Percentiles rank a stretch among this genome's conserved stretches.
Conservation (phyloP, 768 basidiomycete species). For the Tremella yokohamensis region DNA sequence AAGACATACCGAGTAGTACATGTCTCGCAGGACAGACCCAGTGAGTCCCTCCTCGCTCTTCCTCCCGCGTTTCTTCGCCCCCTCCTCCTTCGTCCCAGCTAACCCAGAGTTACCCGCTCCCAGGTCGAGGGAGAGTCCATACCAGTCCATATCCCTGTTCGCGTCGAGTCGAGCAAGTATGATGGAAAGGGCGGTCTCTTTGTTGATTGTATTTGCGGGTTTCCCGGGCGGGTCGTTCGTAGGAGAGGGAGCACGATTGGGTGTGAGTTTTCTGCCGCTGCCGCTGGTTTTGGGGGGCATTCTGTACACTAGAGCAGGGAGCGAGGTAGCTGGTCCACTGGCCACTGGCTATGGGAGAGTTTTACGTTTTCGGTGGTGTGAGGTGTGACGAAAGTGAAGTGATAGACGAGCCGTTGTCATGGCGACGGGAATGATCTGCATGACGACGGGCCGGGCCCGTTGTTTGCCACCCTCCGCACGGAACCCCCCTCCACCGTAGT, state of each 20-base stretch:
- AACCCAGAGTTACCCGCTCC: not conserved
- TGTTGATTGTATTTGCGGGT: not conserved
- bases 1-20: conserved; percentile 27
- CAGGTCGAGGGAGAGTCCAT: conserved; percentile 19
- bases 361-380: no score
- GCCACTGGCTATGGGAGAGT: no score
- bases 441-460: no score
- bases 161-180: conserved; percentile 25
- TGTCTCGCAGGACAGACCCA: conserved; percentile 23
- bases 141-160: conserved; percentile 31
- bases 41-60: conserved; percentile 12
- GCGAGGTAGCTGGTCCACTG: no score
- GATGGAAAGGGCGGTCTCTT: conserved; percentile 19
- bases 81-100: conserved; percentile 6
- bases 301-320: no score
- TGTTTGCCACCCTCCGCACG: no score
- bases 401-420: no score
- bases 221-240: not conserved
- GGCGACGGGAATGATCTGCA: no score
- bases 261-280: no score
- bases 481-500: no score
- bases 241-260: not conserved
- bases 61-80: conserved; percentile 1
- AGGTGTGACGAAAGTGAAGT: no score
- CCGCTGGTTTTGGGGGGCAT: no score